Evolutionary conservation across 208 protist genomes (phyloP).

Genomic region (Acanthamoeba healyi): DNA sequence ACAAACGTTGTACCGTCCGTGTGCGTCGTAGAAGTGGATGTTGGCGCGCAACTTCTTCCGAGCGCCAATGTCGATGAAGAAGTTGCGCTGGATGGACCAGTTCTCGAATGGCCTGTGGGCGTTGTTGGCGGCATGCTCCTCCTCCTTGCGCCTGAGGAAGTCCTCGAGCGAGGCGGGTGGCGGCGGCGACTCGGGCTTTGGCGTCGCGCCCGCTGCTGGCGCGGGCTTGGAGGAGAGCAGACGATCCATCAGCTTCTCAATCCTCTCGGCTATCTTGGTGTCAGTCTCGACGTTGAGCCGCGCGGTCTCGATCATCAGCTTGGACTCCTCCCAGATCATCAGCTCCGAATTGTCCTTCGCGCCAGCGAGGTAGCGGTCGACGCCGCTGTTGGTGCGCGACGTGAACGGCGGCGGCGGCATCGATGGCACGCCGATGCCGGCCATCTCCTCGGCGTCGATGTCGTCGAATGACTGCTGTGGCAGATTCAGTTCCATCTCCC

Average conservation of each 20-base stretch:
- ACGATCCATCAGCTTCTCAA: background rate
- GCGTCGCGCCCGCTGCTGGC: background rate
- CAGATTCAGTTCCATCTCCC: background rate
- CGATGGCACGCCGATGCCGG: background rate
- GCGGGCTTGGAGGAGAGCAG: background rate
- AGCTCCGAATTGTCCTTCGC: background rate
- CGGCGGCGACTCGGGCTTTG: background rate
- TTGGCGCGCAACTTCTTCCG: background rate
- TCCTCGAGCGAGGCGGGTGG: background rate
- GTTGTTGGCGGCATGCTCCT: background rate
- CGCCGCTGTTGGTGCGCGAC: background rate
- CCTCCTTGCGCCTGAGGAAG: background rate
- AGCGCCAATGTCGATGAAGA: background rate
- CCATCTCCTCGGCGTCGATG: slow-evolving; percentile 58
- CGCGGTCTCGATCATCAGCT: background rate
- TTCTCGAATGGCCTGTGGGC: background rate
- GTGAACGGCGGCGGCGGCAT: background rate
- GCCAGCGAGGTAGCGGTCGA: background rate
- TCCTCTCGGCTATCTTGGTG: slow-evolving; percentile 1
- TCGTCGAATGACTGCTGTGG: background rate
- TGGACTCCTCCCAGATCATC: slow-evolving; percentile 52
- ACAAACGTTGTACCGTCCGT: background rate
- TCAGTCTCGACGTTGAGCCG: background rate
- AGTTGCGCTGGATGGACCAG: slow-evolving; percentile 13
- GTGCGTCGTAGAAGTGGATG: slow-evolving; percentile 16